phyloP scores from a whole-genome alignment of 164 flowering plant species.

The Magnolia kwangsiensis region DNA sequence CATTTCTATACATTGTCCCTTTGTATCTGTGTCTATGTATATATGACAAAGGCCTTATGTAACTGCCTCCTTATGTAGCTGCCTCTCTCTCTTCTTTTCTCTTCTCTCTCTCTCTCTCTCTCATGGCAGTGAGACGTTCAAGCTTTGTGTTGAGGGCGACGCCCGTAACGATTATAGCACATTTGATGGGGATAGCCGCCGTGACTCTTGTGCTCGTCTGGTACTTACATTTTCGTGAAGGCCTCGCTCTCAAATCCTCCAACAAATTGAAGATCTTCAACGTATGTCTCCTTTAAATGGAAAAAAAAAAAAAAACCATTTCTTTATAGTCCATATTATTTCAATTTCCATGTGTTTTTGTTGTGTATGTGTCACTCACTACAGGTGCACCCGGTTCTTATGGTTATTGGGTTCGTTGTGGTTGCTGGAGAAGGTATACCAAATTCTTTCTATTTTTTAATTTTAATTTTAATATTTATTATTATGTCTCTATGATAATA shows the following conservation, averaged over 20 bases:
- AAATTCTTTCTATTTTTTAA: too few relatives aligned
- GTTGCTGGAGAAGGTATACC: slow-evolving; percentile 60
- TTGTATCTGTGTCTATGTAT: too few relatives aligned
- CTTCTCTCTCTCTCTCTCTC: not conserved
- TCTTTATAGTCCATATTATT: too few relatives aligned
- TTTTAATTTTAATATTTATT: too few relatives aligned
- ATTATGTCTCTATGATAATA: too few relatives aligned
- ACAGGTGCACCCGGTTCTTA: slow-evolving; percentile 64
- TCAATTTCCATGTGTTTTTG: not conserved
- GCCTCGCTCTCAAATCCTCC: slow-evolving; percentile 18
- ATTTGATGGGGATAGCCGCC: slow-evolving; percentile 43
- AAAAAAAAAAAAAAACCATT: too few relatives aligned
- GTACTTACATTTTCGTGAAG: slow-evolving; percentile 25
- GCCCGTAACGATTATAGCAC: slow-evolving; percentile 39
- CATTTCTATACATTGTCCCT: too few relatives aligned
- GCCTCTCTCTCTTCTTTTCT: not conserved
- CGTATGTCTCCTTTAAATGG: slow-evolving; percentile 5
- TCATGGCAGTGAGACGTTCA: slow-evolving; percentile 31
- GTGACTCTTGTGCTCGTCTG: slow-evolving; percentile 52
- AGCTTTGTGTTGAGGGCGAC: slow-evolving; percentile 22
- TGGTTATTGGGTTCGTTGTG: slow-evolving; percentile 33
- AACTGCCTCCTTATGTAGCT: not conserved
- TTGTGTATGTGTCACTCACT: not conserved
- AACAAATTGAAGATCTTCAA: slow-evolving; percentile 22
- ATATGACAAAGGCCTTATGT: too few relatives aligned